Conservation (phyloP, 1,284 basidiomycete genomes). For the Leccinum ponderosum region DNA sequence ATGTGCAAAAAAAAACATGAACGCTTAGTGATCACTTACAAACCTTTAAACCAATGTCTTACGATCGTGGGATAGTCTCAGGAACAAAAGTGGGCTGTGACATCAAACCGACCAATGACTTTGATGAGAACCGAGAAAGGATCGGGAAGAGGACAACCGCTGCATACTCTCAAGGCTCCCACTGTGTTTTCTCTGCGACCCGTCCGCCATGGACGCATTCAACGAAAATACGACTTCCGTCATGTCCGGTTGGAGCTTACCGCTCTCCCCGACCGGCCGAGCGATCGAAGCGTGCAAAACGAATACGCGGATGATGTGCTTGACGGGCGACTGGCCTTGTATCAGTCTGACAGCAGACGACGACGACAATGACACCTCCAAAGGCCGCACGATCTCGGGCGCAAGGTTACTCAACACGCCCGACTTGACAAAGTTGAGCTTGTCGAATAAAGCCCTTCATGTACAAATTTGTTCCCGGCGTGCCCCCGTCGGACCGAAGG, state of each 20-base stretch:
- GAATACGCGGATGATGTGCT: conserved; percentile 80
- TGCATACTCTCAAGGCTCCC: conserved; percentile 70
- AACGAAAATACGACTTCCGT: conserved; percentile 68
- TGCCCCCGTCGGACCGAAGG: conserved; percentile 62
- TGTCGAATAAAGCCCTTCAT: conserved; percentile 88
- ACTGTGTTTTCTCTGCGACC: conserved; percentile 56
- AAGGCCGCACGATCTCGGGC: conserved; percentile 68
- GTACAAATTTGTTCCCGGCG: conserved; percentile 77
- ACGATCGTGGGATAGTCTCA: conserved; percentile 29
- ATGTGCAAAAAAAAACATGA: no score
- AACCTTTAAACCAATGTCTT: no score
- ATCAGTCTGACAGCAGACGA: conserved; percentile 2
- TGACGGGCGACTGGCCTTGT: conserved; percentile 61
- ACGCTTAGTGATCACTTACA: no score
- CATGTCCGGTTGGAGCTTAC: no score
- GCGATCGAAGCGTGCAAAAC: conserved; percentile 89
- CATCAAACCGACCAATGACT: neutral
- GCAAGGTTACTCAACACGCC: conserved; percentile 76
- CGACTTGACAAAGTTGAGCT: conserved; percentile 75
- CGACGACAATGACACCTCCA: conserved; percentile 44
- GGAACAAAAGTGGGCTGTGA: conserved; percentile 79
- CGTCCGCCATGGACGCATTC: conserved; percentile 71
- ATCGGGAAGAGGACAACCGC: conserved; percentile 40
- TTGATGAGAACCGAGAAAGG: neutral
- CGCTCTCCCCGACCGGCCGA: conserved; percentile 79